Base-by-base conservation (phyloP, 1,284 basidiomycete species). In the Trametes versicolor region DNA sequence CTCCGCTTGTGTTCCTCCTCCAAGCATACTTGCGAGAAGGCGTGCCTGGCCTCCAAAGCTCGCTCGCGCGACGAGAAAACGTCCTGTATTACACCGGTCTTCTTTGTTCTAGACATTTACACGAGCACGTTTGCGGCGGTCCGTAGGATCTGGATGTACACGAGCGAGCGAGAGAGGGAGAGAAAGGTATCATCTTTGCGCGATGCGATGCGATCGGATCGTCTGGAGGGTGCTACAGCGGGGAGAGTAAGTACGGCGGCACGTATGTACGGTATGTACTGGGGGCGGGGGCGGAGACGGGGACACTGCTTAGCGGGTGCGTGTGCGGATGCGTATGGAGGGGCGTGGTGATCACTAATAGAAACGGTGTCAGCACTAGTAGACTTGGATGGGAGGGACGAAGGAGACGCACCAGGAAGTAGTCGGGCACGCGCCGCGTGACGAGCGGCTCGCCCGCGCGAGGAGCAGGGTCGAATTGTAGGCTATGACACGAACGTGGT, bases 401-500 rank as follows among this genome's bases (percentile, higher is more conserved):
- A 23, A 45, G 29, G 36, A 32, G 19, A 50, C 86, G 75, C 73
- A 97, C 95, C 76, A 94, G 86, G 87, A 94, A 95, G 83, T 97
- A 97, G 85, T 99, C 98, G 77, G 97, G 98, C 78, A 99, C 97
- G 80, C 97, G 93, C 80, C 97, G 90, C 75, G 97, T 96, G 69
- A 99, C 97, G 64, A 99, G 89, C 53, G 97, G 97, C 81, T 99
- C 98, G 72, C 97, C 98, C 72, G 97, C 96, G 78, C 97, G 87
- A 72, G 98, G 97, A 72, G 97, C 97, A 74, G 97, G 97, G 82
- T 99, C 97, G 80, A 99, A 99, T 89, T 99, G 97, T 80, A 99
- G 87, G 91, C 96, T 97, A 72, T 2, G 43, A 64, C 21, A 50
- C 17, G 23, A 58, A 59, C 58, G 32, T n/a, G 67, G 27, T 65